These are phyloP conservation scores for Neoboletus magnificus DNA, from an alignment of 768 basidiomycete species.

Conservation along the genomic window DNA sequence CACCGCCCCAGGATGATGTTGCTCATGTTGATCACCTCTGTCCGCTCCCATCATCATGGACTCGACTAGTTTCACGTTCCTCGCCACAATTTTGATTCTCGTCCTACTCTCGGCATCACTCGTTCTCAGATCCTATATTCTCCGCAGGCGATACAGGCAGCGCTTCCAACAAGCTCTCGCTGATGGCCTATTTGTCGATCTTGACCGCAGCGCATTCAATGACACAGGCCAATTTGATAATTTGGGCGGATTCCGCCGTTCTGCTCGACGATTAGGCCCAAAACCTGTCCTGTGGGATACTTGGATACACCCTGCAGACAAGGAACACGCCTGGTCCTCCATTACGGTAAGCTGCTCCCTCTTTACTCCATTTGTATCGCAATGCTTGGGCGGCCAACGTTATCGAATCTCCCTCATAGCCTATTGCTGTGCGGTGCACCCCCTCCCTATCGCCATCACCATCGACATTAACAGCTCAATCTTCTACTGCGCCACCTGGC, in stretches of 20 bases:
- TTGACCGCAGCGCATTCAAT: constrained; percentile 14
- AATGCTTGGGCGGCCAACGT: not conserved
- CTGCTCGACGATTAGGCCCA: constrained; percentile 1
- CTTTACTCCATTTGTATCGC: not conserved
- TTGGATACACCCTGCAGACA: constrained; percentile 5
- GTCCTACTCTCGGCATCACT: constrained; percentile 62
- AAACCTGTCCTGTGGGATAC: constrained; percentile 19
- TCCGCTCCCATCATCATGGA: constrained; percentile 8
- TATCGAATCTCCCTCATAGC: constrained; percentile 8
- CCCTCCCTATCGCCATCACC: not conserved
- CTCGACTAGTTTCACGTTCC: constrained; percentile 59
- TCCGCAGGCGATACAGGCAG: constrained; percentile 56
- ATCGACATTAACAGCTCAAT: not conserved
- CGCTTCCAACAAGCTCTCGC: constrained; percentile 52
- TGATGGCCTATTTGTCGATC: constrained; percentile 40
- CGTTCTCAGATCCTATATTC: constrained; percentile 58
- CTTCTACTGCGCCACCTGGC: not conserved
- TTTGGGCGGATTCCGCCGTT: not conserved
- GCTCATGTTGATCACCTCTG: not conserved
- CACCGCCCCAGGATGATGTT: constrained; percentile 9
- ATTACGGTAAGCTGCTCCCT: constrained; percentile 10
- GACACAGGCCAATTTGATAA: not conserved
- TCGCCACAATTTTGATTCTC: constrained; percentile 67
- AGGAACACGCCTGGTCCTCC: constrained; percentile 6
- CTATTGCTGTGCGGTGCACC: constrained; percentile 11